phyloP scores from a whole-genome alignment of 257 asterid species.

The Solanum sejunctum region DNA sequence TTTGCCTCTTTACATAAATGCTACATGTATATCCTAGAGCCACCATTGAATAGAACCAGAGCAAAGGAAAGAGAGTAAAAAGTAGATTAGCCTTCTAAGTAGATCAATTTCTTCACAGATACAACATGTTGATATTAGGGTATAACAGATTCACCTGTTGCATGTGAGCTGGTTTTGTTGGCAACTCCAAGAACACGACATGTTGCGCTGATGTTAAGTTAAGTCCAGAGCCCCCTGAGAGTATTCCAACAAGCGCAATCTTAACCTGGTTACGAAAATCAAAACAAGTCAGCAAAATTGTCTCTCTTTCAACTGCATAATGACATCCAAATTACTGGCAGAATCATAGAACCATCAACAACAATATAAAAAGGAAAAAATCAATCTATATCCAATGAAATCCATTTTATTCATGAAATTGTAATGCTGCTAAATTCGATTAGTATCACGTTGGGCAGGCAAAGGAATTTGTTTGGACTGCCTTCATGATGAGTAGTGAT shows the following conservation, averaged over 20 bases:
- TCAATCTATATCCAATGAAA: neutral
- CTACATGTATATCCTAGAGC: neutral
- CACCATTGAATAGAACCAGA: neutral
- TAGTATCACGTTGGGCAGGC: neutral
- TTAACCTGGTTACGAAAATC: conserved; percentile 38
- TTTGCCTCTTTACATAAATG: neutral
- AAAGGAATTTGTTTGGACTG: neutral
- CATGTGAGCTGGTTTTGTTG: conserved; percentile 55
- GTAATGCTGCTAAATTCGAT: neutral
- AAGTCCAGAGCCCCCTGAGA: conserved; percentile 94
- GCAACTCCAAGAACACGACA: conserved; percentile 91
- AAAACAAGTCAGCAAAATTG: neutral
- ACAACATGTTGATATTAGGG: neutral
- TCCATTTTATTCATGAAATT: neutral
- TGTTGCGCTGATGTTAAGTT: conserved; percentile 80
- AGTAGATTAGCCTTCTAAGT: neutral
- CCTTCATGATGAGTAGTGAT: neutral
- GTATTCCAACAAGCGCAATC: conserved; percentile 85
- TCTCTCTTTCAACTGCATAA: neutral
- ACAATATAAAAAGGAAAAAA: neutral
- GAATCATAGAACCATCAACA: neutral
- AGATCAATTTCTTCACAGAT: neutral
- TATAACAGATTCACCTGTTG: conserved; percentile 51
- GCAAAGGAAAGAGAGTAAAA: neutral
- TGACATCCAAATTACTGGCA: neutral